Evolutionary conservation across 2,329 filamentous ascomycete species (phyloP).

Genomic region (Colletotrichum sp.): DNA sequence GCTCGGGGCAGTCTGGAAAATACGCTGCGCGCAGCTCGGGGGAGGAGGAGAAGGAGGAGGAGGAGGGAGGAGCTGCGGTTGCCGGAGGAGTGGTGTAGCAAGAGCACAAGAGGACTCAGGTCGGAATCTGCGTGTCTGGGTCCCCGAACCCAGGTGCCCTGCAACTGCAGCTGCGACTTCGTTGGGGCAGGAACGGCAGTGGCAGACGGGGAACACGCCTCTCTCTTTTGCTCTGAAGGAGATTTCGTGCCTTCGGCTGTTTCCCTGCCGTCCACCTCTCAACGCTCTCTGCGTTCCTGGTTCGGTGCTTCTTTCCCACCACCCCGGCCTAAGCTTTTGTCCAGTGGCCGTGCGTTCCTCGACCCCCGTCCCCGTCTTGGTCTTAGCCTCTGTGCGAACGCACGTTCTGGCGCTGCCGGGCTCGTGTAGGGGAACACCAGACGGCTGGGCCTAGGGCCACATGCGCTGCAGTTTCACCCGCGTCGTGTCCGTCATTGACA

Average conservation of each 20-base stretch:
- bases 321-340: constrained; percentile 17
- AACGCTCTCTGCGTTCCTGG: not conserved
- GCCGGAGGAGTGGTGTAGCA: not conserved
- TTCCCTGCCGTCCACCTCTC: constrained; percentile 8
- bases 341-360: constrained; percentile 10
- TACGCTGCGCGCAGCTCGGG: not conserved
- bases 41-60: not conserved
- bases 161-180: not conserved
- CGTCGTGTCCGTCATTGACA: not conserved
- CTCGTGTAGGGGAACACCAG: constrained; percentile 18
- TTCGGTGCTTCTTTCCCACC: not conserved
- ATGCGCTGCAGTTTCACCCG: not conserved
- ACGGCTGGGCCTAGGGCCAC: not conserved
- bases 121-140: constrained; percentile 16
- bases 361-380: not conserved
- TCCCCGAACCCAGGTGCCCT: not conserved
- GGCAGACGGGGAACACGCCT: not conserved
- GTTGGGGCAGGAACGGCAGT: not conserved
- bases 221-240: not conserved
- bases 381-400: constrained; percentile 8
- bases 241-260: constrained; percentile 3
- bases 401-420: constrained; percentile 18
- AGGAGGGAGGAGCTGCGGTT: not conserved
- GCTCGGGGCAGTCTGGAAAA: not conserved
- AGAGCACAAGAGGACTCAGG: not conserved